Percentiles rank a stretch among this genome's conserved stretches.
Conservation (phyloP, 371 early-diverging fungal species). For the Actinomucor elegans region DNA sequence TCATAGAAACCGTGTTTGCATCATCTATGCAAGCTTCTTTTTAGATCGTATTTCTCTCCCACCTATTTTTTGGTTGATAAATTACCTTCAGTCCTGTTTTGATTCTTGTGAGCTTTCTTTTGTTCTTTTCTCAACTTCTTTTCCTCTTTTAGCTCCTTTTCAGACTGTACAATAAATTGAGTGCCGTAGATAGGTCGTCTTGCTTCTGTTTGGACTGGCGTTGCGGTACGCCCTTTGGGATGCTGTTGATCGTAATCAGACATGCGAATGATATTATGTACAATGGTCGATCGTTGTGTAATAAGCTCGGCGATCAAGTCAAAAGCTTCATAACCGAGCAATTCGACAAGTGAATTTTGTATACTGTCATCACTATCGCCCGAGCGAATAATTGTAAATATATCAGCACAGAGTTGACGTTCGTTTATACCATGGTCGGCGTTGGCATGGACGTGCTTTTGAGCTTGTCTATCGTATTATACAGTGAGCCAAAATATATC, state of each 20-base stretch:
- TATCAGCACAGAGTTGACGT: conserved; percentile 49
- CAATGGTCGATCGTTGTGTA: conserved; percentile 46
- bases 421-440: conserved; percentile 20
- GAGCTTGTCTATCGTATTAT: conserved; percentile 31
- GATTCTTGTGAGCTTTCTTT: conserved; percentile 51
- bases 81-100: conserved; percentile 19
- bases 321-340: conserved; percentile 76
- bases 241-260: conserved; percentile 28
- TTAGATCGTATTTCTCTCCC: no score
- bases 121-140: conserved; percentile 72
- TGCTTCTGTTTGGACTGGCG: conserved; percentile 14
- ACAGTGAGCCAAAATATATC: neutral
- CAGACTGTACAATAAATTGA: conserved; percentile 72
- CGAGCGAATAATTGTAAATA: conserved; percentile 58
- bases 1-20: conserved; percentile 49
- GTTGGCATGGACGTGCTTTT: conserved; percentile 13
- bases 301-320: conserved; percentile 64
- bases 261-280: conserved; percentile 53
- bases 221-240: neutral
- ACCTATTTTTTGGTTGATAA: no score
- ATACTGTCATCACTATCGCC: conserved; percentile 60
- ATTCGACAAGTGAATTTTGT: conserved; percentile 67
- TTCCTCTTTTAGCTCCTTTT: conserved; percentile 62
- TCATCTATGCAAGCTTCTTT: conserved; percentile 46
- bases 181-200: conserved; percentile 55